Base-by-base conservation (phyloP, 2,329 filamentous ascomycete species). In the Mycosphaerelloides madeirae region DNA sequence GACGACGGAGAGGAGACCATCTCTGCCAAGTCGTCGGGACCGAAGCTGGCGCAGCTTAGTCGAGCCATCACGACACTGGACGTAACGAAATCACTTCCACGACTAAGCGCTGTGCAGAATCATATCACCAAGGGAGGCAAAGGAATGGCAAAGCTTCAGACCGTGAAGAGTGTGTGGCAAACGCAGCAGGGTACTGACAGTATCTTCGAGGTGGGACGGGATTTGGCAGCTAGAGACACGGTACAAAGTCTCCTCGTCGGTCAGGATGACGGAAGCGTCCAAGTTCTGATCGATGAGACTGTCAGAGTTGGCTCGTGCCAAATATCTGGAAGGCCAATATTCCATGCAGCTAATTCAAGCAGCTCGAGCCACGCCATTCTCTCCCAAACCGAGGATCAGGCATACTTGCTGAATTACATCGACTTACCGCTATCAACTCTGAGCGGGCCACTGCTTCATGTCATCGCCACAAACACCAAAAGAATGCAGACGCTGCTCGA, bases 391-490 rank as follows among this genome's bases (percentile, higher is more conserved):
- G 36, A 53, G 16, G 46, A 44, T 11, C n/a, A 11, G 6, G 31
- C 20, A 12, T 31, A 43, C 15, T 32, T 46, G 8, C 34, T 54
- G 31, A 36, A 43, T 28, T 31, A 51, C 15, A 48, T 61, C 28
- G 50, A 56, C 28, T 43, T 63, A 2, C 58, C 59, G 16, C 45
- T 64, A 7, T 45, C 49, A 11, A 55, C 45, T n/a, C 46, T 64
- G 7, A 49, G 54, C 15, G 54, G 58, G 3, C 47, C 89, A 44
- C 87, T 94, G 59, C 71, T 97, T 2, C 87, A 90, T 20, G 75
- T 95, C 3, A 74, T 97, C 11, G 85, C 90, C 1, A 88, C 85
- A 13, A 95, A 94, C 58, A 84, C 88, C 3, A 94, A 90, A 0
- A 87, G 33, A 68, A 50, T 97, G 13, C 87, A 95, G 57, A 95